These are phyloP conservation scores for Melastoma candidum DNA, from an alignment of 441 rosid species.

Conservation along the genomic window DNA sequence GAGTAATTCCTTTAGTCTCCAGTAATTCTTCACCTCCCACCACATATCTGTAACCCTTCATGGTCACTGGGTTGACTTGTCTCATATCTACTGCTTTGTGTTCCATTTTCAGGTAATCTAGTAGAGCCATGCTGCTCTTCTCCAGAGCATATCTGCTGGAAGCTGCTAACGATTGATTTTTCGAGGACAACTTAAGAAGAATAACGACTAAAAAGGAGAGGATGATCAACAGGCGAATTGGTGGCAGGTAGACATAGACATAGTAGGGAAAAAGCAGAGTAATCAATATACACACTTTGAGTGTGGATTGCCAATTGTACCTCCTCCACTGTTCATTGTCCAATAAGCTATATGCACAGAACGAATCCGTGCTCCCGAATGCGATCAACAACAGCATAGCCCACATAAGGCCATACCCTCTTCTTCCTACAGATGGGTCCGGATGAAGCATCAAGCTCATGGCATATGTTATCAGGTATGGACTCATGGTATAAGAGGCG, in stretches of 20 bases:
- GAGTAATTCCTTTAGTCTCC: background rate
- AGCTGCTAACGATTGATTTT: too few species aligned
- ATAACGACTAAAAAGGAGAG: background rate
- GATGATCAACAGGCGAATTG: background rate
- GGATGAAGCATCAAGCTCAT: too few species aligned
- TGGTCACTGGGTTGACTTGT: background rate
- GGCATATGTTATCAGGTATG: too few species aligned
- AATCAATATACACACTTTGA: too few species aligned
- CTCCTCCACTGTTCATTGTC: too few species aligned
- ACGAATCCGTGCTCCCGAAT: background rate
- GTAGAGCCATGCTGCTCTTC: background rate
- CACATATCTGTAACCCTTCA: slow-evolving; percentile 1
- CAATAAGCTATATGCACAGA: too few species aligned
- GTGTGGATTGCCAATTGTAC: too few species aligned
- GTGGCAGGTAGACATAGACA: background rate
- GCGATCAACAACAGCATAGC: too few species aligned
- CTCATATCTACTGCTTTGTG: background rate
- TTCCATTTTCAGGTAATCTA: background rate
- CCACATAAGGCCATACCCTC: too few species aligned
- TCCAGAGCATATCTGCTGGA: too few species aligned
- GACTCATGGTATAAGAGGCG: background rate
- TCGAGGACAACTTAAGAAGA: background rate
- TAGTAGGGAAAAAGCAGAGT: too few species aligned
- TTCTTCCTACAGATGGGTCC: background rate
- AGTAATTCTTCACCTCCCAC: too few species aligned